These are phyloP conservation scores for Zasmidium citrigriseum DNA, from an alignment of 2,329 filamentous ascomycete genomes.

Conservation along the genomic window DNA sequence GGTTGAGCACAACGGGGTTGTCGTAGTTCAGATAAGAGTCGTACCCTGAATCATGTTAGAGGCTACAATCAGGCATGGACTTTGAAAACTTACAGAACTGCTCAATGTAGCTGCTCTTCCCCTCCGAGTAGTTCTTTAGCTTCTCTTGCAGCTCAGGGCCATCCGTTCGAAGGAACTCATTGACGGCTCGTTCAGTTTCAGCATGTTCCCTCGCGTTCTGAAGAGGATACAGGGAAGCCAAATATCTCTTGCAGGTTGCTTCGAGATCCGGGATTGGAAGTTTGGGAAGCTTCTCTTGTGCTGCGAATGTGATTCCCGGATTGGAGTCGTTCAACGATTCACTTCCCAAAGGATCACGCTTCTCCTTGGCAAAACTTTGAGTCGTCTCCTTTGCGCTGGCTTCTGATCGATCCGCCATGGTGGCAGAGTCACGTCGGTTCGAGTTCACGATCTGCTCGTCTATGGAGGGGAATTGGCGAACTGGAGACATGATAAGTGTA, in stretches of 20 bases:
- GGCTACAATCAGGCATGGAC: not conserved
- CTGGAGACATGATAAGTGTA: slow-evolving; percentile 58
- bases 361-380: slow-evolving; percentile 50
- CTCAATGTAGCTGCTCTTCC: slow-evolving; percentile 94
- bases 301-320: slow-evolving; percentile 82
- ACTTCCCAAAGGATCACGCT: slow-evolving; percentile 49
- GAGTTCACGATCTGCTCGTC: slow-evolving; percentile 24
- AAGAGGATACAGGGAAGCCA: slow-evolving; percentile 76
- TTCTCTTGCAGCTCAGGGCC: slow-evolving; percentile 85
- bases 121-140: slow-evolving; percentile 84
- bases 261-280: slow-evolving; percentile 90
- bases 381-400: slow-evolving; percentile 57
- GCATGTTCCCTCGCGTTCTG: slow-evolving; percentile 79
- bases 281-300: slow-evolving; percentile 85
- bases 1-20: slow-evolving; percentile 93
- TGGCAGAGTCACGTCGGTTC: slow-evolving; percentile 36
- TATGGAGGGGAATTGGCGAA: slow-evolving; percentile 38
- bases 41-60: slow-evolving; percentile 68
- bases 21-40: slow-evolving; percentile 98
- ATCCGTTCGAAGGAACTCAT: slow-evolving; percentile 79
- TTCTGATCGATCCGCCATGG: slow-evolving; percentile 46
- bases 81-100: slow-evolving; percentile 78
- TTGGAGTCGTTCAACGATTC: slow-evolving; percentile 58
- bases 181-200: slow-evolving; percentile 76
- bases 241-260: slow-evolving; percentile 73